A percentile compares a stretch with the other conserved stretches of the same genome.
phyloP scores from a whole-genome alignment of 2,329 filamentous ascomycete genomes.

The Paraphaeosphaeria sporulosa region DNA sequence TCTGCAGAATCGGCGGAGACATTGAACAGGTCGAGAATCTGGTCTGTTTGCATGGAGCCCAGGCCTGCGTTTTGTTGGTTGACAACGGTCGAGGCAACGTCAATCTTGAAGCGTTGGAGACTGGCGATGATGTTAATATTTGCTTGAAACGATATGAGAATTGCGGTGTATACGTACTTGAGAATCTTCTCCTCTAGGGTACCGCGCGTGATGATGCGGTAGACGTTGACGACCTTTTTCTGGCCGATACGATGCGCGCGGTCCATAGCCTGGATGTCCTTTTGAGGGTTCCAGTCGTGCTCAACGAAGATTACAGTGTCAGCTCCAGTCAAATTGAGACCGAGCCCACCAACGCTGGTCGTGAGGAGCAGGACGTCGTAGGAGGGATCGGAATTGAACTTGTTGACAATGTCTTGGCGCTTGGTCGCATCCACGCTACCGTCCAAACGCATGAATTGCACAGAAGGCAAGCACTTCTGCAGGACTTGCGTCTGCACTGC shows the following conservation, averaged over 20 bases:
- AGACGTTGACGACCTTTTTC: slow-evolving; percentile 99
- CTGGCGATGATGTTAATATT: slow-evolving; percentile 54
- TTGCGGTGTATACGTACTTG: slow-evolving; percentile 59
- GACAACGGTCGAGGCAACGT: slow-evolving; percentile 96
- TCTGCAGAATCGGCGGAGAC: slow-evolving; percentile 61
- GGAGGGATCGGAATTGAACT: slow-evolving; percentile 96
- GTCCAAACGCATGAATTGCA: slow-evolving; percentile 93
- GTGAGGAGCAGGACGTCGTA: slow-evolving; percentile 95
- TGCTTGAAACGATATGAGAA: background rate
- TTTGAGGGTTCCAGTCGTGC: slow-evolving; percentile 99
- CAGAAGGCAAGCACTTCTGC: slow-evolving; percentile 86
- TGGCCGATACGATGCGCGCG: slow-evolving; percentile 97
- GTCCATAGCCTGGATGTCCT: slow-evolving; percentile 98
- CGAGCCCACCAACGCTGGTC: slow-evolving; percentile 92
- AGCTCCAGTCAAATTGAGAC: slow-evolving; percentile 92
- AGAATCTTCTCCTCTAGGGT: slow-evolving; percentile 99
- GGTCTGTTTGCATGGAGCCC: slow-evolving; percentile 96
- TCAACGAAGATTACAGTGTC: slow-evolving; percentile 99
- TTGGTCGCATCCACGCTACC: slow-evolving; percentile 91
- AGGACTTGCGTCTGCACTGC: slow-evolving; percentile 97
- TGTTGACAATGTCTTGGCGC: slow-evolving; percentile 97
- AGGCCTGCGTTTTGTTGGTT: slow-evolving; percentile 98
- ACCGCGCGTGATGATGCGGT: slow-evolving; percentile 92
- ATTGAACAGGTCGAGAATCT: slow-evolving; percentile 96
- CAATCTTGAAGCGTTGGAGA: slow-evolving; percentile 98